Base-by-base conservation (phyloP, 2,329 filamentous ascomycete genomes). In the Periconia digitata region DNA sequence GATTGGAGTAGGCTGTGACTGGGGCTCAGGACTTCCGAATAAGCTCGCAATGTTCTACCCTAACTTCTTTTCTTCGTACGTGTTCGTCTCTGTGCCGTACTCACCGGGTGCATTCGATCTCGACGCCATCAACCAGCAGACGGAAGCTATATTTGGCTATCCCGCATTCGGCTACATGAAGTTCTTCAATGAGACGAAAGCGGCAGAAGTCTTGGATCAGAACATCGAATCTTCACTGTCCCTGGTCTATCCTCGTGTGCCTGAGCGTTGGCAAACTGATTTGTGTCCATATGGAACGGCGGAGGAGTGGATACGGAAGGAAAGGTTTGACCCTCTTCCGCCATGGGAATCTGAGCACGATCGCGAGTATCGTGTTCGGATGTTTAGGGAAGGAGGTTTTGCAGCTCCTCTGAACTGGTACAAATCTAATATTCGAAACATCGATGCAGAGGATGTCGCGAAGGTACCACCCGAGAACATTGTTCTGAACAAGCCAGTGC, bases 1-100 rank as follows among this genome's bases (percentile, higher is more conserved):
- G 8, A 41, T 53, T 18, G 50, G 42, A 10, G 50, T 53, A 13
- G 50, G 50, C 1, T 47, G 50, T 43, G 50, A 53, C 18, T 53
- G 46, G 50, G 49, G 49, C 10, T 42, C 41, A 13, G 22, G 27
- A 17, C 17, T 52, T 7, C 39, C 49, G 3, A 29, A 18, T 7
- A n/a, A 16, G 8, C 16, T 49, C 13, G 17, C 8, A 13, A 51
- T 42, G 17, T 43, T 39, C 20, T 43, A 43, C n/a, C 48, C 43
- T 1, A 6, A 50, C 3, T 39, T 22, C 12, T 40, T 50, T 7
- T 24, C 38, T 6, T 8, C 48, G 22, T 15, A 35, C 15, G 47
- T 38, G 4, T 50, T 50, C 17, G 15, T 50, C 6, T 37, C 48
- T 23, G 38, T 44, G 3, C 48, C 48, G 7, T 50, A 50, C 20